Conservation (phyloP, 2,329 filamentous ascomycete genomes). For the Pseudogymnoascus sp. region DNA sequence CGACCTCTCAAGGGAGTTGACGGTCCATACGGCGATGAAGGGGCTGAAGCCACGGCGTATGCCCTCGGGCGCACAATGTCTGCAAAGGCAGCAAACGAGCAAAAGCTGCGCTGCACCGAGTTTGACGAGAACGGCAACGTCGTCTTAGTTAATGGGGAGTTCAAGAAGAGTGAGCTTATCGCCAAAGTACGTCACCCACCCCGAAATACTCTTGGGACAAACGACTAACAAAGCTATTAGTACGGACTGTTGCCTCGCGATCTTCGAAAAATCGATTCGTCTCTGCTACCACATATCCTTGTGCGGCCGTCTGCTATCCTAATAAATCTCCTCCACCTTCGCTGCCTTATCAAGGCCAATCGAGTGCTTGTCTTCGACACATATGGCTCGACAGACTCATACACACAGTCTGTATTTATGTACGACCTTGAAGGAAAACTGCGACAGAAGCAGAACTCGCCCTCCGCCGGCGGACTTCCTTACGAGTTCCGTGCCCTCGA, state of each 20-base stretch:
- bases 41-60: conserved; percentile 54
- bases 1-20: conserved; percentile 47
- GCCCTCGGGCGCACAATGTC: conserved; percentile 62
- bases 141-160: conserved; percentile 87
- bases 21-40: conserved; percentile 51
- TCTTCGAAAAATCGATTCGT: conserved; percentile 95
- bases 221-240: conserved; percentile 35
- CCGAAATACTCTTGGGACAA: conserved; percentile 16
- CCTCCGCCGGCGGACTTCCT: conserved; percentile 59
- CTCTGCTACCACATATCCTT: conserved; percentile 88
- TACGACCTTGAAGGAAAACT: conserved; percentile 93
- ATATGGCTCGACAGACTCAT: conserved; percentile 88
- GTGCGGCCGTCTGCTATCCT: conserved; percentile 88
- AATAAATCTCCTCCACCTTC: conserved; percentile 91
- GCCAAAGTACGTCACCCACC: conserved; percentile 58
- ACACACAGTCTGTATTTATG: conserved; percentile 95
- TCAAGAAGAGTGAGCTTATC: conserved; percentile 95
- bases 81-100: conserved; percentile 72
- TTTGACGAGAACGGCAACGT: conserved; percentile 89
- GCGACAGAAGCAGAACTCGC: conserved; percentile 62
- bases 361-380: conserved; percentile 93
- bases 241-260: conserved; percentile 91
- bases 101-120: conserved; percentile 85
- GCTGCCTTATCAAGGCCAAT: conserved; percentile 90
- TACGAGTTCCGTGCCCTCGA: conserved; percentile 97